Conservation (phyloP, 1,284 basidiomycete species). For the Malassezia dermatis region DNA sequence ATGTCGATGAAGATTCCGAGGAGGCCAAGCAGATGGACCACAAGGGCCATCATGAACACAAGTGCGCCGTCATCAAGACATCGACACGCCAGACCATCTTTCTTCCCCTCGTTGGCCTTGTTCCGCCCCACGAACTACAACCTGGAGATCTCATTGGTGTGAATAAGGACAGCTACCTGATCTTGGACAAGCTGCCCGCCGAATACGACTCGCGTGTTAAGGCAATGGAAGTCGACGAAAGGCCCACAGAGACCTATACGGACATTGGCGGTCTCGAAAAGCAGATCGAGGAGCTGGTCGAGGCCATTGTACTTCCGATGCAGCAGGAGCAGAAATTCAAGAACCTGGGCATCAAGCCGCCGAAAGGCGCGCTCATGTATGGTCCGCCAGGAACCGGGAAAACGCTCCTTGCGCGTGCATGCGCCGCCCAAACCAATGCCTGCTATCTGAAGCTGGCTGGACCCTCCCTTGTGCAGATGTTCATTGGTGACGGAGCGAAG, state of each 20-base stretch:
- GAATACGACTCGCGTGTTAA: conserved; percentile 71
- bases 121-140: conserved; percentile 74
- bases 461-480: conserved; percentile 70
- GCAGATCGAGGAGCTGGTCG: conserved; percentile 69
- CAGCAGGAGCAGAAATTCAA: conserved; percentile 72
- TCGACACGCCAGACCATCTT: conserved; percentile 92
- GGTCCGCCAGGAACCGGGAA: conserved; percentile 86
- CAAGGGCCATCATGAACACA: conserved; percentile 85
- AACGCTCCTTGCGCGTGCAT: conserved; percentile 86
- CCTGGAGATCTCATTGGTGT: conserved; percentile 94
- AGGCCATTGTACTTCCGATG: conserved; percentile 70
- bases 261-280: conserved; percentile 71
- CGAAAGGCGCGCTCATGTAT: conserved; percentile 70
- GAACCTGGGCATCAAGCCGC: conserved; percentile 66
- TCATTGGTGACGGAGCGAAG: conserved; percentile 94
- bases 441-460: conserved; percentile 71
- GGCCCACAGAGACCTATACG: conserved; percentile 66
- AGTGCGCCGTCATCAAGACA: conserved; percentile 98
- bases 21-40: conserved; percentile 80
- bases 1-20: conserved; percentile 70
- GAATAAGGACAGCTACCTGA: conserved; percentile 98
- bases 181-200: conserved; percentile 73
- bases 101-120: conserved; percentile 91
- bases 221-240: conserved; percentile 85
- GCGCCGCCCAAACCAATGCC: conserved; percentile 69